Conservation (phyloP, 225 moss, liverwort and hornwort genomes). For the Takakia lepidozioides region DNA sequence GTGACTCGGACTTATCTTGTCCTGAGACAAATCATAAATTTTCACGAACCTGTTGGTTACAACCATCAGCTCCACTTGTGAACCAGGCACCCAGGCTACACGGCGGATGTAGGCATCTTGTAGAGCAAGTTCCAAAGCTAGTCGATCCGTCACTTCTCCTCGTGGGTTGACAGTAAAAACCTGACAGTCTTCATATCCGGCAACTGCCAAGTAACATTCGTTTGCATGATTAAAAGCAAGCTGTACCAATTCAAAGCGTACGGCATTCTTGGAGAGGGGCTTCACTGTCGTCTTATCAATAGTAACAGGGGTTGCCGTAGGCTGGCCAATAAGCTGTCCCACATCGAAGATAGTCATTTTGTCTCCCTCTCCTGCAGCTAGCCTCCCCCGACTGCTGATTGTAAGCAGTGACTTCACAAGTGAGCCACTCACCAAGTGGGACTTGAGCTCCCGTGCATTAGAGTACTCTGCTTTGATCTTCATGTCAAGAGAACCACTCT, state of each 20-base stretch:
- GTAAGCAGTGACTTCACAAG: conserved; percentile 93
- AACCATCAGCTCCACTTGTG: conserved; percentile 98
- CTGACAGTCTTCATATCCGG: conserved; percentile 97
- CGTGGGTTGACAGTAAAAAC: conserved; percentile 96
- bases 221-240: conserved; percentile 83
- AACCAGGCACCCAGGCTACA: conserved; percentile 94
- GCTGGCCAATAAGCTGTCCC: conserved; percentile 97
- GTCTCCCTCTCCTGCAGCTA: conserved; percentile 98
- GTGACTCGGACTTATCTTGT: conserved; percentile 90
- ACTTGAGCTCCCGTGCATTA: conserved; percentile 94
- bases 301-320: conserved; percentile 85
- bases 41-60: conserved; percentile 93
- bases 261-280: conserved; percentile 92
- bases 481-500: conserved; percentile 98
- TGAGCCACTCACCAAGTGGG: conserved; percentile 79
- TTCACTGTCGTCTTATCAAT: conserved; percentile 98
- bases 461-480: conserved; percentile 99
- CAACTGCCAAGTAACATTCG: conserved; percentile 95
- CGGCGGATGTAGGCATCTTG: conserved; percentile 90
- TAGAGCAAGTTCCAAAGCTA: conserved; percentile 91
- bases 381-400: conserved; percentile 94
- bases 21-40: conserved; percentile 91
- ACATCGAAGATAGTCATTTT: conserved; percentile 99
- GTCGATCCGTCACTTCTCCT: conserved; percentile 96
- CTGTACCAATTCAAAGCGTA: conserved; percentile 96